These are phyloP conservation scores for Setaria italica DNA, from an alignment of 202 grass and related monocot species.

Conservation along the genomic window DNA sequence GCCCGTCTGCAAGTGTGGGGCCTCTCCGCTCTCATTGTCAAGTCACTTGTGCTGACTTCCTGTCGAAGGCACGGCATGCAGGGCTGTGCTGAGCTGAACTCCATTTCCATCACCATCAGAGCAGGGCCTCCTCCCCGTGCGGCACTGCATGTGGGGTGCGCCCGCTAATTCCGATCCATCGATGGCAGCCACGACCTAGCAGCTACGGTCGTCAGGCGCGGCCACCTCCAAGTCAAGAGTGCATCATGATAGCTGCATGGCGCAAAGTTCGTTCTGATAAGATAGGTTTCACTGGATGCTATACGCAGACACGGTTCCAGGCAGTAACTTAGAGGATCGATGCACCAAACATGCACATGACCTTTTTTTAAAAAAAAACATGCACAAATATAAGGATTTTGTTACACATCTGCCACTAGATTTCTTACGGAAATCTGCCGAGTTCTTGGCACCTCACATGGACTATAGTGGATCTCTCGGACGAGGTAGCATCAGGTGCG, in stretches of 20 bases:
- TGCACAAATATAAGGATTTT: too few relatives aligned
- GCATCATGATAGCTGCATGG: background rate
- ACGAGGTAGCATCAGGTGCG: too few relatives aligned
- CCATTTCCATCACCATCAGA: too few relatives aligned
- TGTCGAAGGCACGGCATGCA: background rate
- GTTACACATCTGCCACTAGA: too few relatives aligned
- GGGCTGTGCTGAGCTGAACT: background rate
- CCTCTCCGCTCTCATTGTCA: conserved; percentile 27
- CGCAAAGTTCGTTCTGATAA: background rate
- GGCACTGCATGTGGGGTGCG: conserved; percentile 48
- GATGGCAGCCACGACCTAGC: background rate
- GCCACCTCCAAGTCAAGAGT: background rate
- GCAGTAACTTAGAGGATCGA: too few relatives aligned
- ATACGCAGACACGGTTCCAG: too few relatives aligned
- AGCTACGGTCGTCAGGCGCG: too few relatives aligned
- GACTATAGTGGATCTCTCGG: too few relatives aligned
- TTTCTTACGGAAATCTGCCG: too few relatives aligned
- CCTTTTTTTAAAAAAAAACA: too few relatives aligned
- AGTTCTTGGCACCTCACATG: too few relatives aligned
- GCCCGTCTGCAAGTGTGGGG: background rate
- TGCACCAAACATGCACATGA: too few relatives aligned
- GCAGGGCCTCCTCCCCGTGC: background rate
- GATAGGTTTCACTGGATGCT: background rate
- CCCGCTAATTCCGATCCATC: conserved; percentile 12
- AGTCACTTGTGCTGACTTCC: conserved; percentile 58